phyloP scores from a whole-genome alignment of 129 eudicot species.

The Logfia minima region DNA sequence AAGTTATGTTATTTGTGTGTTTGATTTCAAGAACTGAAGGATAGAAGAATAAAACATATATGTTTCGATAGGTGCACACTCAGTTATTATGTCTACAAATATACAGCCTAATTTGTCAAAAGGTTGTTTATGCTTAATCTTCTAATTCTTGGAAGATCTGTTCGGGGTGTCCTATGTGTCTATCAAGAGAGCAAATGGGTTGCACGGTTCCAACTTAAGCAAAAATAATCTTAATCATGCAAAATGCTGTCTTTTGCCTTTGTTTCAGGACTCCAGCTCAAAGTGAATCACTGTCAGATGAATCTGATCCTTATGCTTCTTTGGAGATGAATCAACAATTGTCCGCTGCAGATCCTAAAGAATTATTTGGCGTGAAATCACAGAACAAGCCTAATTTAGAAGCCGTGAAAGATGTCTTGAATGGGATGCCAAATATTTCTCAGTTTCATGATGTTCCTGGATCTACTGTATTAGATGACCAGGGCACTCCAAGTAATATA shows the following conservation, averaged over 20 bases:
- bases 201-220: background rate
- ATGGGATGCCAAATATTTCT: conserved; percentile 35
- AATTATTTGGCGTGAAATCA: conserved; percentile 31
- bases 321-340: conserved; percentile 55
- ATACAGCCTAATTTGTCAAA: background rate
- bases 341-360: conserved; percentile 45
- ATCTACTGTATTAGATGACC: conserved; percentile 37
- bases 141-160: background rate
- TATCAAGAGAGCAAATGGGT: background rate
- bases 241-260: conserved; percentile 12
- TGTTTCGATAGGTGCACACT: conserved; percentile 10
- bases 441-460: conserved; percentile 51
- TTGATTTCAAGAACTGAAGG: background rate
- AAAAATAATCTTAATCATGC: background rate
- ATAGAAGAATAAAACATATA: background rate
- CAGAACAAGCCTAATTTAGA: conserved; percentile 46
- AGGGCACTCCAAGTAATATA: conserved; percentile 27
- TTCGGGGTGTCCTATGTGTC: conserved; percentile 9
- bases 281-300: conserved; percentile 77
- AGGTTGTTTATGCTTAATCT: conserved; percentile 14
- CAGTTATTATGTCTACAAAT: background rate
- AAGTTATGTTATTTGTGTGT: background rate
- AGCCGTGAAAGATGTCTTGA: conserved; percentile 36
- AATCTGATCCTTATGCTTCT: conserved; percentile 67
- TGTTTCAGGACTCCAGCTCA: conserved; percentile 87